Conservation (phyloP, 2,329 filamentous ascomycete species). For the Sporothrix schenckii region DNA sequence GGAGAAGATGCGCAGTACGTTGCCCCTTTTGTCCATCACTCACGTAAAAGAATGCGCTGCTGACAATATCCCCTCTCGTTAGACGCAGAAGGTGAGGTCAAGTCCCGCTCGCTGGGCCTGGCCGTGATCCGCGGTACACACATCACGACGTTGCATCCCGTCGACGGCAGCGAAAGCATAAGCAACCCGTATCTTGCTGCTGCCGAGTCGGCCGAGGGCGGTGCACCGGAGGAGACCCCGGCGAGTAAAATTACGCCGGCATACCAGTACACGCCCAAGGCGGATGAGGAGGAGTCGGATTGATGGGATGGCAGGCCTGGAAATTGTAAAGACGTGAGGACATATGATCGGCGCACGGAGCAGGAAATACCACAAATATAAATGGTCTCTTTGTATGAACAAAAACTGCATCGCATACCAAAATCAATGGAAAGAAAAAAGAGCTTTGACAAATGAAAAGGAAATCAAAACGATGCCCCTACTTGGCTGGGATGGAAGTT, state of each 20-base stretch:
- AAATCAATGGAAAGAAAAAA: slow-evolving; percentile 4
- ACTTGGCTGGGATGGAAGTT: background rate
- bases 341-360: background rate
- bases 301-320: background rate
- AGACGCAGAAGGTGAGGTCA: slow-evolving; percentile 94
- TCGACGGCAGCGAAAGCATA: slow-evolving; percentile 95
- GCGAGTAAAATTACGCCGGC: slow-evolving; percentile 33
- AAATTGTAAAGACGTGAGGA: background rate
- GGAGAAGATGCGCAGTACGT: slow-evolving; percentile 81
- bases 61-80: background rate
- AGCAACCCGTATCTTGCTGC: slow-evolving; percentile 85
- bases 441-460: background rate
- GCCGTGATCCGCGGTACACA: slow-evolving; percentile 91
- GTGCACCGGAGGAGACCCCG: slow-evolving; percentile 2
- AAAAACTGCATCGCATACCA: background rate
- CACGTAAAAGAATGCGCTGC: too few relatives aligned
- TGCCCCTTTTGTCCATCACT: background rate
- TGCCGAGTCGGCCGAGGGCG: slow-evolving; percentile 57
- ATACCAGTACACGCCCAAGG: slow-evolving; percentile 36
- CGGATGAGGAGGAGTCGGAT: slow-evolving; percentile 31
- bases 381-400: background rate
- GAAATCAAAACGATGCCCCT: background rate
- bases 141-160: slow-evolving; percentile 86
- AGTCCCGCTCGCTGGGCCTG: slow-evolving; percentile 76
- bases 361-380: background rate